Conservation (phyloP, 331 rosid species). For the Prunus yedoensis region DNA sequence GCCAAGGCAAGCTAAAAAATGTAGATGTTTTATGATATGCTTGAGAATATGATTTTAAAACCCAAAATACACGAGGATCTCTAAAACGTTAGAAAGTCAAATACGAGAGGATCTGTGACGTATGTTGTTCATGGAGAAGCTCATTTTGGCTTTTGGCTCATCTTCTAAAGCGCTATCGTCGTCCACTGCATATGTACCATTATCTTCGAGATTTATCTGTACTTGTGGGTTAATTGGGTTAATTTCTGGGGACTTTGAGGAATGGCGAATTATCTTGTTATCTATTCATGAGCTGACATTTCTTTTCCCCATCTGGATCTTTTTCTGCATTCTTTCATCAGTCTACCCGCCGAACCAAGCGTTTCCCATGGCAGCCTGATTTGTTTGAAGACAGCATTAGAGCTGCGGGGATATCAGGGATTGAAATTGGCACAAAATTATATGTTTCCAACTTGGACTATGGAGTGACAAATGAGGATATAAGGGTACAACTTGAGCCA, state of each 20-base stretch:
- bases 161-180: slow-evolving; percentile 43
- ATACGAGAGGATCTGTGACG: slow-evolving; percentile 50
- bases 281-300: slow-evolving; percentile 75
- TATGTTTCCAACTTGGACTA: slow-evolving; percentile 74
- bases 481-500: slow-evolving; percentile 77
- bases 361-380: slow-evolving; percentile 85
- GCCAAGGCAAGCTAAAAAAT: slow-evolving; percentile 96
- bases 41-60: slow-evolving; percentile 64
- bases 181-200: slow-evolving; percentile 46
- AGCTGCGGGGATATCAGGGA: slow-evolving; percentile 87
- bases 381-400: slow-evolving; percentile 92
- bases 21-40: slow-evolving; percentile 74
- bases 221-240: slow-evolving; percentile 61
- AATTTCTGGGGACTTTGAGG: slow-evolving; percentile 82
- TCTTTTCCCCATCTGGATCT: slow-evolving; percentile 79
- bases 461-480: slow-evolving; percentile 85
- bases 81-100: slow-evolving; percentile 47
- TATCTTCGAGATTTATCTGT: slow-evolving; percentile 54
- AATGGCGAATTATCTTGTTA: slow-evolving; percentile 65
- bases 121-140: slow-evolving; percentile 68
- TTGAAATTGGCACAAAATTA: slow-evolving; percentile 85
- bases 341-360: slow-evolving; percentile 84
- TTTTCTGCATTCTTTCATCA: slow-evolving; percentile 82
- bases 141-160: slow-evolving; percentile 54
- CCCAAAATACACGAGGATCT: slow-evolving; percentile 42